Evolutionary conservation across 306 rosid genomes (phyloP), one percentile per base, ranked within the genome.

Genomic region (Corylus avellana): DNA sequence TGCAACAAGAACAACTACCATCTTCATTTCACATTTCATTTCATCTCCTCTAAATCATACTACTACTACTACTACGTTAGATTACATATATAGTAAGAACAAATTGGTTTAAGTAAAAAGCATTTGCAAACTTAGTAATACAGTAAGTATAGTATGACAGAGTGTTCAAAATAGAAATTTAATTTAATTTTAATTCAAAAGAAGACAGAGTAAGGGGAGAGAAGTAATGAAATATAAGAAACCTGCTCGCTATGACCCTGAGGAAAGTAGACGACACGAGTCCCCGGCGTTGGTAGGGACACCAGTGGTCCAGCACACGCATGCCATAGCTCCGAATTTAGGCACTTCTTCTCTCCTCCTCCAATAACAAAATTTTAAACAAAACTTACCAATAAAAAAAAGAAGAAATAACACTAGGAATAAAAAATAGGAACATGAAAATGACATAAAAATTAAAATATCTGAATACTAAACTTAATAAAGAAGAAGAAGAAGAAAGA

Each of bases 251-350:
- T 90, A 66, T 93, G 98, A 77, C 98, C 98, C 92, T 93, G 98
- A 75, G 98, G 93, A 82, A 93, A 93, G 94, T 92, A 92, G 56
- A 90, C 94, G 67, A 90, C 97, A 51, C 94, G 90, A 79, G 93
- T 87, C 59, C 91, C 94, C 55, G 90, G 82, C 42, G 86, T 87
- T 46, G 97, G 97, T 73, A 92, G 93, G 76, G 91, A 90, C 67
- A 92, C 97, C 71, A 92, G 85, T 47, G 97, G 97, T 70, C 97
- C 97, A 64, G 97, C 97, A 50, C 98, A 93, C 72, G 98, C 98
- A 90, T 93, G 98, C 98, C 98, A 93, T 70, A 93, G 91, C 94
- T 93, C 97, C 78, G 97, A 92, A 86, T 92, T 92, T 90, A 92
- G 83, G 84, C 93, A 90, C 77, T 92, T 92, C 88, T 92, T 90